phyloP scores from a whole-genome alignment of 805 yeast genomes.

The Hanseniaspora taiwanica region DNA sequence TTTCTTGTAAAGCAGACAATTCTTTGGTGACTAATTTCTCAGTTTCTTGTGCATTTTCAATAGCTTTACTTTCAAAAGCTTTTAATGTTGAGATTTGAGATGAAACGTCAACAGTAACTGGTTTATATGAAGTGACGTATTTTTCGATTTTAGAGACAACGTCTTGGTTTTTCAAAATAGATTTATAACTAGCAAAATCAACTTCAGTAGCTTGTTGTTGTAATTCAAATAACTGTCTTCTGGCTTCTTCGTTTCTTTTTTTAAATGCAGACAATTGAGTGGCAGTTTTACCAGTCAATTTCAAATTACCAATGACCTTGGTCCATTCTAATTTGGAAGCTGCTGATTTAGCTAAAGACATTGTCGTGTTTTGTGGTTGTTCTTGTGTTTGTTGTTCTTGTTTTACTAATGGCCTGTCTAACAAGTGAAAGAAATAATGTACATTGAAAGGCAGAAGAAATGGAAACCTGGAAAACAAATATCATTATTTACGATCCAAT shows the following conservation, averaged over 20 bases:
- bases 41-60: conserved; percentile 89
- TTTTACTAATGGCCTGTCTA: too few species aligned
- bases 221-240: conserved; percentile 61
- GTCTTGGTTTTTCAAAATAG: conserved; percentile 65
- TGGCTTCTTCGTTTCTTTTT: conserved; percentile 97
- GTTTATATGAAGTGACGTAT: conserved; percentile 63
- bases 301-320: conserved; percentile 73
- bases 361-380: conserved; percentile 4
- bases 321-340: conserved; percentile 92
- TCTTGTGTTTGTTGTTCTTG: background rate
- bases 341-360: conserved; percentile 35
- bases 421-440: too few species aligned
- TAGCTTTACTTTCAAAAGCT: conserved; percentile 87
- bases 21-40: conserved; percentile 81
- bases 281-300: conserved; percentile 88
- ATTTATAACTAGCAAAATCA: conserved; percentile 72
- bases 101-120: conserved; percentile 73
- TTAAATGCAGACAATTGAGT: conserved; percentile 80
- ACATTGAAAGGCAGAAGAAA: too few species aligned
- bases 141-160: conserved; percentile 71
- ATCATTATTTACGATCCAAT: too few species aligned
- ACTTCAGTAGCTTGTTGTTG: conserved; percentile 61
- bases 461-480: too few species aligned
- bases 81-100: conserved; percentile 86
- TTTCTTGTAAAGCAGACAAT: conserved; percentile 70